Evolutionary conservation across 306 rosid species (phyloP), one percentile per base, ranked within the genome.

Genomic region (Datisca glomerata): DNA sequence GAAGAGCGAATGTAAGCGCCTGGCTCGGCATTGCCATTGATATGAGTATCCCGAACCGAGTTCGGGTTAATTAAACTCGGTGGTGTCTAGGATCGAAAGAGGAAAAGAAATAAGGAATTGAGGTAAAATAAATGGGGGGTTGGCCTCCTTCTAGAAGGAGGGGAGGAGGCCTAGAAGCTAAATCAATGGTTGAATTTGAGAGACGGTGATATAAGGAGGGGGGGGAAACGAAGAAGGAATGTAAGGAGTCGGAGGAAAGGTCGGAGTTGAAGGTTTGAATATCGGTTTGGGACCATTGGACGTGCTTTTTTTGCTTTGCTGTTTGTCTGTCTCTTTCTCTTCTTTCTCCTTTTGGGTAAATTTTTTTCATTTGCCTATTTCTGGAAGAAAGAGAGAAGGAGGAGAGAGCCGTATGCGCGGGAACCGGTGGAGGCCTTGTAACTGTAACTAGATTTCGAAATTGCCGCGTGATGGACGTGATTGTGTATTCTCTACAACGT

Each of bases 191-290:
- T n/a, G n/a, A n/a, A n/a, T n/a, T n/a, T n/a, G n/a, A n/a, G n/a
- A n/a, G n/a, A n/a, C n/a, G n/a, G n/a, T n/a, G n/a, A n/a, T n/a
- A n/a, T n/a, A n/a, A n/a, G n/a, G n/a, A n/a, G n/a, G n/a, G n/a
- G n/a, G n/a, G n/a, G n/a, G n/a, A n/a, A n/a, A n/a, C n/a, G n/a
- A n/a, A n/a, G 14, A 17, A 8, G 7, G 19, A 3, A 19, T 20
- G 9, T 16, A 21, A 41, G 52, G 61, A 24, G 36, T 1, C 0
- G 4, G 62, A 59, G 63, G 25, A 53, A 47, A 42, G 11, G 17
- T 28, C 54, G 66, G 28, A 42, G 2, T 42, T n/a, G 20, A 17
- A 16, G 7, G 28, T 51, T 31, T 17, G 24, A 47, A 32, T 23
- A 10, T 46, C 39, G 2, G 35, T 51, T 35, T 43, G 3, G 19